Conservation (phyloP, 176 grass and related monocot species). For the Avena eriantha region DNA sequence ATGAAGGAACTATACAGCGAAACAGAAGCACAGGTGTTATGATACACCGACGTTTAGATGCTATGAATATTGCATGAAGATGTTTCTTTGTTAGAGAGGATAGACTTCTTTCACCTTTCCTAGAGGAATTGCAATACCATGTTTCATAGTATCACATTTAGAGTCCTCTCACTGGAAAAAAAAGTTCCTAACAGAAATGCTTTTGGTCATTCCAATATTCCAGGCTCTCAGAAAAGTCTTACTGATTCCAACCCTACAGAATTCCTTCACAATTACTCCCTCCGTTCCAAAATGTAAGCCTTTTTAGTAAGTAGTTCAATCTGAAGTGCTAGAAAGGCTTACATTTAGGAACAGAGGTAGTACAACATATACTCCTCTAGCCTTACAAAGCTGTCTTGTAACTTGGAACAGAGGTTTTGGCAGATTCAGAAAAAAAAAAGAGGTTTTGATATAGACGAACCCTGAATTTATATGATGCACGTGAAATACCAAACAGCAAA, state of each 20-base stretch:
- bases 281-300: no score
- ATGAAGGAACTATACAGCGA: not conserved
- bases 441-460: not conserved
- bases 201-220: not conserved
- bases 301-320: no score
- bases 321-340: no score
- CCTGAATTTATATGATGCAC: not conserved
- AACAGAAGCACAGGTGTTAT: not conserved
- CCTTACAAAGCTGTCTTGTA: no score
- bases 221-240: not conserved
- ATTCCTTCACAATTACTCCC: not conserved
- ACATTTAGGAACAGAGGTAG: no score
- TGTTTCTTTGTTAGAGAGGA: not conserved
- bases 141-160: not conserved
- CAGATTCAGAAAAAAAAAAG: no score
- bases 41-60: not conserved
- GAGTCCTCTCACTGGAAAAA: not conserved
- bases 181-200: not conserved
- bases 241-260: not conserved
- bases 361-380: no score
- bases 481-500: not conserved
- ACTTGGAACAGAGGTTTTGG: not conserved
- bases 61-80: not conserved
- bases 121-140: not conserved
- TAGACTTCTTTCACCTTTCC: not conserved